A percentile compares a stretch with the other conserved stretches of the same genome.
These are phyloP conservation scores for Lentinula novae-zelandiae DNA, from an alignment of 1,284 basidiomycete genomes.

Conservation along the genomic window DNA sequence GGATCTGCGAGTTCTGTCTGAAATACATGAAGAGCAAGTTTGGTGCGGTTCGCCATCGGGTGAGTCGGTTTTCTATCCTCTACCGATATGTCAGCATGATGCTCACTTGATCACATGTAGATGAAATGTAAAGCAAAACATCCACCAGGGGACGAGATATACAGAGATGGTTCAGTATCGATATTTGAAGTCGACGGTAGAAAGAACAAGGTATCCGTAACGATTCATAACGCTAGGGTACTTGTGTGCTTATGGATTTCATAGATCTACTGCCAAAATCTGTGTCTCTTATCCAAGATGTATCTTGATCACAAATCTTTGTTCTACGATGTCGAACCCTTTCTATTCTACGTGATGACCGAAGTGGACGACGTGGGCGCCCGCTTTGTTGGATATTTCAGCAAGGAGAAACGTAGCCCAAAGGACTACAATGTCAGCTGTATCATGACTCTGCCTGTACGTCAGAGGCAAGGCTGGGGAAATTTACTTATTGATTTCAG, in stretches of 20 bases:
- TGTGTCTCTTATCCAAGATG: conserved; percentile 99
- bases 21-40: conserved; percentile 99
- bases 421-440: conserved; percentile 98
- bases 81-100: conserved; percentile 1
- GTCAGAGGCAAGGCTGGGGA: conserved; percentile 94
- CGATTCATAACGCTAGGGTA: background rate
- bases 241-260: background rate
- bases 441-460: conserved; percentile 97
- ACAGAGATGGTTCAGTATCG: conserved; percentile 84
- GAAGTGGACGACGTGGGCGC: conserved; percentile 88
- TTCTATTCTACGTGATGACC: conserved; percentile 98
- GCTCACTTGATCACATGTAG: conserved; percentile 35
- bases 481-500: conserved; percentile 96
- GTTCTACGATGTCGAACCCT: conserved; percentile 99
- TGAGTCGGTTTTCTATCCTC: conserved; percentile 35
- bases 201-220: conserved; percentile 79
- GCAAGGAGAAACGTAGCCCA: conserved; percentile 96
- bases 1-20: conserved; percentile 98
- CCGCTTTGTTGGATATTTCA: conserved; percentile 97
- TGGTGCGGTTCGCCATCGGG: conserved; percentile 82
- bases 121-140: conserved; percentile 93
- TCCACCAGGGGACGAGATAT: conserved; percentile 98
- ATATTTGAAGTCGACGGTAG: conserved; percentile 98
- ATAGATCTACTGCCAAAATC: conserved; percentile 97
- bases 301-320: conserved; percentile 99